phyloP scores from a whole-genome alignment of 169 alveolate genomes.

The Eimeria acervulina region DNA sequence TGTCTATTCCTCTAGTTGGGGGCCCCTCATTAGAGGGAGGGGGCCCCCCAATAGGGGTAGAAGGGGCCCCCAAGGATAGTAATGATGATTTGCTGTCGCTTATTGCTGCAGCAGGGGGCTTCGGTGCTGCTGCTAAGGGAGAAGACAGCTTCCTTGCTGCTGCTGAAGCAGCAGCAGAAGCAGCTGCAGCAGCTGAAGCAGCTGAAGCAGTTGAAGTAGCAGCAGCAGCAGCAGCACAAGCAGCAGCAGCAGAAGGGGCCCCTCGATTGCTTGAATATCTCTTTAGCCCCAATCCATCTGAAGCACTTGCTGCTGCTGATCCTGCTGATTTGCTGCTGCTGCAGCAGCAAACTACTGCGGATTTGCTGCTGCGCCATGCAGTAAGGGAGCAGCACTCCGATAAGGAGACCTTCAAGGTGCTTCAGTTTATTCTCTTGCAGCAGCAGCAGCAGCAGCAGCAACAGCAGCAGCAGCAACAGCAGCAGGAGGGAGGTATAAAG shows the following conservation, averaged over 20 bases:
- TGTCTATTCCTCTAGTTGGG: background rate
- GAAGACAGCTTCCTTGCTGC: background rate
- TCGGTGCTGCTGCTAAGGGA: background rate
- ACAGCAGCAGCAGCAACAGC: slow-evolving; percentile 22
- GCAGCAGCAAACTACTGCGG: too few species aligned
- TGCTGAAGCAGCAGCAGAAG: too few species aligned
- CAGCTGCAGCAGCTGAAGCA: too few species aligned
- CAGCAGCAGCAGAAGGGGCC: too few species aligned
- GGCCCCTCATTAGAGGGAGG: background rate
- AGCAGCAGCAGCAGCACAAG: too few species aligned
- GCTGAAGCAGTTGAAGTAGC: too few species aligned
- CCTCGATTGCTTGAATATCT: slow-evolving; percentile 48
- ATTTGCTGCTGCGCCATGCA: slow-evolving; percentile 52
- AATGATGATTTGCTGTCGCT: slow-evolving; percentile 59
- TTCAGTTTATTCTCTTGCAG: slow-evolving; percentile 7
- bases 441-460: background rate
- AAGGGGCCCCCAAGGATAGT: background rate
- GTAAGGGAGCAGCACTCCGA: slow-evolving; percentile 9
- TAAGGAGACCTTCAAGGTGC: slow-evolving; percentile 11
- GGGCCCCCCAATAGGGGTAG: too few species aligned
- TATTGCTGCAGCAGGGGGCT: background rate
- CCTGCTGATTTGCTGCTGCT: too few species aligned
- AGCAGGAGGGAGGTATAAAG: too few species aligned
- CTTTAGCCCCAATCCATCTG: slow-evolving; percentile 3
- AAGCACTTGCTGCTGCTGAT: slow-evolving; percentile 35